Conservation (phyloP, 2,329 filamentous ascomycete species). For the Rosellinia necatrix region DNA sequence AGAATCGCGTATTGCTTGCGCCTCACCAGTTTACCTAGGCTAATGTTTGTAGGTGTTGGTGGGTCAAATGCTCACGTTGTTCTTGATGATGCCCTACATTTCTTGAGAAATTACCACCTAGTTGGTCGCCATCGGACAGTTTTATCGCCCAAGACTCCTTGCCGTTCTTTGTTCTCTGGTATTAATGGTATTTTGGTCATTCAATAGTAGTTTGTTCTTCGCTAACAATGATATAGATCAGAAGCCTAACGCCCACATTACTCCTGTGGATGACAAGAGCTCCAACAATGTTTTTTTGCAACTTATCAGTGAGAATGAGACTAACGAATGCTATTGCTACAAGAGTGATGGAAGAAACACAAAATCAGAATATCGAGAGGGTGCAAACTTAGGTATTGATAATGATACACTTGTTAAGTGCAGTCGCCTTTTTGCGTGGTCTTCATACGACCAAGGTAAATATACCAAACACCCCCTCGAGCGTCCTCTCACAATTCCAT, state of each 20-base stretch:
- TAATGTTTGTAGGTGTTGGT: conserved; percentile 19
- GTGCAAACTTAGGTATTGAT: background rate
- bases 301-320: background rate
- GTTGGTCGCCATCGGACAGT: conserved; percentile 14
- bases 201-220: background rate
- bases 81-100: conserved; percentile 24
- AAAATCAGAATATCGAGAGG: background rate
- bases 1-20: background rate
- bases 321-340: background rate
- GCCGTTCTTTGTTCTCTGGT: background rate
- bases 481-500: background rate
- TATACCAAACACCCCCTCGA: background rate
- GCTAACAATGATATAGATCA: conserved; percentile 8
- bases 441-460: conserved; percentile 26
- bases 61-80: conserved; percentile 25
- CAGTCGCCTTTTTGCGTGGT: conserved; percentile 21
- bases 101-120: conserved; percentile 17
- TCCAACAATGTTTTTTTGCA: background rate
- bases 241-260: background rate
- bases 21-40: background rate
- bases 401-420: background rate
- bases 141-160: background rate
- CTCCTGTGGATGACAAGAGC: background rate
- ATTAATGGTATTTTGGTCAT: conserved; percentile 3
- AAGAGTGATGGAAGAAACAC: background rate